These are phyloP conservation scores for Beauveria medogensis DNA, from an alignment of 2,329 filamentous ascomycete species.

Conservation along the genomic window DNA sequence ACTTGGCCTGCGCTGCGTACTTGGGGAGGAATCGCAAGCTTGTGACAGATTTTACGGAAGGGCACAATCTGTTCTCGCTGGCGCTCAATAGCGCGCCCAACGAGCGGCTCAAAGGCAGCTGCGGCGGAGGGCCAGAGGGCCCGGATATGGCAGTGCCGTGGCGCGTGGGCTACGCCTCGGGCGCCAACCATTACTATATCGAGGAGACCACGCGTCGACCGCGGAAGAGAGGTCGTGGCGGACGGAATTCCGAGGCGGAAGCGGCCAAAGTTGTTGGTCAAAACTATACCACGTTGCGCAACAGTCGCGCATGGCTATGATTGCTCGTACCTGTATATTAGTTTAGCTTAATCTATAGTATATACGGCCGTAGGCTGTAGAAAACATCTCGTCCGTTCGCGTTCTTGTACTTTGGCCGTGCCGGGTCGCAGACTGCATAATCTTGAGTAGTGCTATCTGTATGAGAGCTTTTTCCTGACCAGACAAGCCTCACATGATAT, in stretches of 20 bases:
- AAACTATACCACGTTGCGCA: neutral
- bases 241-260: no score
- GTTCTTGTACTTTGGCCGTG: no score
- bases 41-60: conserved; percentile 72
- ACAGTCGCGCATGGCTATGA: no score
- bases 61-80: conserved; percentile 64
- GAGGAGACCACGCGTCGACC: conserved; percentile 23
- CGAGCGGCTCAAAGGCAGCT: conserved; percentile 28
- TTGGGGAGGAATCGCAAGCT: conserved; percentile 46
- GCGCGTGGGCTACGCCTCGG: conserved; percentile 31
- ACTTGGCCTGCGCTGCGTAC: conserved; percentile 57
- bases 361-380: neutral
- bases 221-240: no score
- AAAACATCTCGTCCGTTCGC: neutral
- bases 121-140: conserved; percentile 28
- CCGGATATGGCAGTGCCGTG: conserved; percentile 33
- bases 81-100: conserved; percentile 52
- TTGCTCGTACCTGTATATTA: no score
- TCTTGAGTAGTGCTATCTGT: no score
- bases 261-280: neutral
- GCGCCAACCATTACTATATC: conserved; percentile 35
- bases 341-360: neutral
- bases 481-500: no score
- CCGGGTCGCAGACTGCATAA: no score
- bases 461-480: no score